Percentiles rank a stretch among this genome's conserved stretches.
These are phyloP conservation scores for Penicillium sclerotiorum DNA, from an alignment of 2,329 filamentous ascomycete genomes.

Conservation along the genomic window DNA sequence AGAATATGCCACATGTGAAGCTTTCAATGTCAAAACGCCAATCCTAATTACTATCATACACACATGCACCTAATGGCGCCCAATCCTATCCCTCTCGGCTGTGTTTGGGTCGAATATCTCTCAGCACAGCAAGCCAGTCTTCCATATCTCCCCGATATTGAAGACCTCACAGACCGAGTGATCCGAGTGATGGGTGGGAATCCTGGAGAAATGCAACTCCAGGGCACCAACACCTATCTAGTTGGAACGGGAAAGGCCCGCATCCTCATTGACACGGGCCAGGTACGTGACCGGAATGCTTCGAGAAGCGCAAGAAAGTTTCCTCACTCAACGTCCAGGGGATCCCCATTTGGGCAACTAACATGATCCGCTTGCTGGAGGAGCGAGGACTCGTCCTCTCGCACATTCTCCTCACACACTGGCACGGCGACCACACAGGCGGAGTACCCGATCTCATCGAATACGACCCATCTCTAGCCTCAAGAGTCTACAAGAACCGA, in stretches of 20 bases:
- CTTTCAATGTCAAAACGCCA: no score
- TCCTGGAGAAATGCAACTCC: constrained; percentile 8
- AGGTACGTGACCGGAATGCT: constrained; percentile 4
- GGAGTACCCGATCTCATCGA: constrained; percentile 45
- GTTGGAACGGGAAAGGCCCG: constrained; percentile 39
- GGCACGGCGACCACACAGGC: constrained; percentile 50
- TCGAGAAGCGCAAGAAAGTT: background rate
- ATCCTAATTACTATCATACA: no score
- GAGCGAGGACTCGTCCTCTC: constrained; percentile 37
- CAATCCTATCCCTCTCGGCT: constrained; percentile 6
- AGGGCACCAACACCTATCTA: constrained; percentile 6
- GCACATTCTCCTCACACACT: constrained; percentile 49
- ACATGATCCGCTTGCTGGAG: background rate
- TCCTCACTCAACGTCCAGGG: background rate
- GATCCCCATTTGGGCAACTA: background rate
- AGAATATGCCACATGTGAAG: no score
- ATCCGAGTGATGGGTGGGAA: constrained; percentile 8
- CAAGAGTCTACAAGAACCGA: constrained; percentile 41
- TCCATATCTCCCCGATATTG: constrained; percentile 1
- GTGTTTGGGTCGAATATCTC: constrained; percentile 3
- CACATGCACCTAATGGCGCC: constrained; percentile 3
- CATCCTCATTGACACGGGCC: constrained; percentile 42
- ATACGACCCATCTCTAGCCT: constrained; percentile 30
- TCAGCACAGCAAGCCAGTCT: background rate
- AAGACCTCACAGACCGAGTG: constrained; percentile 6